These are phyloP conservation scores for Floccularia luteovirens DNA, from an alignment of 768 basidiomycete species.

Conservation along the genomic window DNA sequence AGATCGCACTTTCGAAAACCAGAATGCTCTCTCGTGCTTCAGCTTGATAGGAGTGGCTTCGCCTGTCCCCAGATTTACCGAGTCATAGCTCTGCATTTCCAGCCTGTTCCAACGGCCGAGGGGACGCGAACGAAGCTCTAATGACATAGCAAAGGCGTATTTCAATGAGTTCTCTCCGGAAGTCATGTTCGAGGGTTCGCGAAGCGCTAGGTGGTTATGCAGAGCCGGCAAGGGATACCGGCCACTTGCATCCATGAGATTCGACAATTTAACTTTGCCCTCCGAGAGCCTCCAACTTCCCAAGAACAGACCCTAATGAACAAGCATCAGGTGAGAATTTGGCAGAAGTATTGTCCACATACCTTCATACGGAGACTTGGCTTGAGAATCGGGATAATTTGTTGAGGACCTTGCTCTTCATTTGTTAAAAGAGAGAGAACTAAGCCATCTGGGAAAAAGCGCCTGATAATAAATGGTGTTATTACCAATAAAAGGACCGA, in stretches of 20 bases:
- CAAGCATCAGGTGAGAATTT: neutral
- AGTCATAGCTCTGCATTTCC: conserved; percentile 65
- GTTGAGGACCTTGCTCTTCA: conserved; percentile 62
- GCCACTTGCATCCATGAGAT: conserved; percentile 55
- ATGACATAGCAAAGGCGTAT: conserved; percentile 70
- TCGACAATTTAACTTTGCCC: conserved; percentile 48
- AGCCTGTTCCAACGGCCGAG: conserved; percentile 84
- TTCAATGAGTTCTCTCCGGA: conserved; percentile 22
- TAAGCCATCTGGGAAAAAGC: conserved; percentile 82
- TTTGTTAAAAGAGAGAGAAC: conserved; percentile 83
- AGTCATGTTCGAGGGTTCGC: conserved; percentile 3
- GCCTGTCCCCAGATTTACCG: conserved; percentile 68
- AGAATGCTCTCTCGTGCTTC: conserved; percentile 86
- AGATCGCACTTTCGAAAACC: conserved; percentile 87
- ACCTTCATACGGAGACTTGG: conserved; percentile 77
- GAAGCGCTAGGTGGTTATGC: conserved; percentile 3
- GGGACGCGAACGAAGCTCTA: conserved; percentile 66
- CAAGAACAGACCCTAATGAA: conserved; percentile 55
- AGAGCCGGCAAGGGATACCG: conserved; percentile 20
- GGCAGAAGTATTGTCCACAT: conserved; percentile 13
- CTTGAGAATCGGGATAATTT: conserved; percentile 71
- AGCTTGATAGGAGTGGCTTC: conserved; percentile 62
- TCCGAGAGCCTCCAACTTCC: conserved; percentile 70
- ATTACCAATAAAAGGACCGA: neutral
- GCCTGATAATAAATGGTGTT: conserved; percentile 31